Evolutionary conservation across 306 rosid genomes (phyloP), one percentile per base, ranked within the genome.

Genomic region (Lathyrus oleraceus): DNA sequence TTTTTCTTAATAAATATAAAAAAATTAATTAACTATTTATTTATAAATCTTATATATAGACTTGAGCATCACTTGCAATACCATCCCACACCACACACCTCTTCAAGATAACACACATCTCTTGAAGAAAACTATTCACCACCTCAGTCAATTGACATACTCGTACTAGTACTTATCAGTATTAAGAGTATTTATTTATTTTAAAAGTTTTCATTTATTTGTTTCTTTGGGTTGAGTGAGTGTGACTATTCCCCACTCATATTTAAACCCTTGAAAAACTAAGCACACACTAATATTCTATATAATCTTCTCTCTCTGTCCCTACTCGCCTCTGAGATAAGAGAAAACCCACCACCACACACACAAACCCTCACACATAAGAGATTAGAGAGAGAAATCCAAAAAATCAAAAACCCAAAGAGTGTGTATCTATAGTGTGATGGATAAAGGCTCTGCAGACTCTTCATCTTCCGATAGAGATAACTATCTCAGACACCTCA

Each of bases 401-500:
- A 23, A 25, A 4, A 3, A 15, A 58, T 1, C 23, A 49, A 51
- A 19, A 51, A 19, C 2, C 59, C 23, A 53, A 5, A 60, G 9
- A 35, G 9, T 35, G 39, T 35, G 39, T 19, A 10, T n/a, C 47
- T 49, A 8, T 32, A 8, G 32, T 67, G 69, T 42, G 16, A 75
- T 78, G 82, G 83, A 78, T 78, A 82, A 78, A 82, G 71, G 51
- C 83, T 75, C 75, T 75, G 66, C 76, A 54, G 83, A 79, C 4
- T 75, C 81, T 60, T 47, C 62, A 48, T 59, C 9, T 27, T 14
- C 63, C 4, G 60, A 2, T 19, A 57, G 79, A 32, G 81, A 90
- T n/a, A 82, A 87, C 3, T 91, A 86, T 66, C 89, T 95, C 10
- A 80, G 84, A 19, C 96, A 91, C 52, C 85, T 95, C 61, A 89